Base-by-base conservation (phyloP, 2,329 filamentous ascomycete genomes). In the Diaporthe citriasiana region DNA sequence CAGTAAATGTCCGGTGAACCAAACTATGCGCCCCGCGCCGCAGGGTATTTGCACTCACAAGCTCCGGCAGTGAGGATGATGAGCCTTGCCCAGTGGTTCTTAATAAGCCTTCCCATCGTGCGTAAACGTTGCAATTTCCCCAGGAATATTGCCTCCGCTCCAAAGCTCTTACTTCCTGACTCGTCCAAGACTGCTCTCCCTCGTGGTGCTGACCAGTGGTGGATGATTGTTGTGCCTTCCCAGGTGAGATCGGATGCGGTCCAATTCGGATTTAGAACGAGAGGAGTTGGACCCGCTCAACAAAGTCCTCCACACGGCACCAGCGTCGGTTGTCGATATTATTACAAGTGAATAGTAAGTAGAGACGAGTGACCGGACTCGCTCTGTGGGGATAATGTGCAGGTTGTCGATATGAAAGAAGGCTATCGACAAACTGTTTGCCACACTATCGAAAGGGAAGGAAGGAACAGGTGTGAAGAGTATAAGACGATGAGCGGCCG, bases 31-130 rank as follows among this genome's bases (percentile, higher is more conserved):
- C n/a, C 13, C 53, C 19, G 7, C 22, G 7, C 40, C 22, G 8
- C 8, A 19, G n/a, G 38, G 38, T 17, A 19, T 42, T 56, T 40
- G 17, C 22, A 86, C 87, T 76, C 91, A 95, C 93, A 95, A 73
- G 87, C 84, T 78, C 94, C 93, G 50, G 97, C 95, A 38, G 94
- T 94, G 82, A 99, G 87, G 84, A 97, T 90, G 81, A 99, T 97
- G 80, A 99, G 92, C 76, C 97, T 93, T 79, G 95, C 97, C 95
- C 95, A 98, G 88, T 99, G 97, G 87, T 98, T 98, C 90, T 99
- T 99, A 87, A 99, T 98, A 82, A 99, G 92, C 85, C 93, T 97
- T 84, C 97, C 97, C 97, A 99, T 99, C 76, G 78, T 86, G 83
- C 73, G 59, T 71, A 60, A 71, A 47, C 38, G 72, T 59, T 45